Base-by-base conservation (phyloP, 2,329 filamentous ascomycete species). In the Juglanconis juglandina region DNA sequence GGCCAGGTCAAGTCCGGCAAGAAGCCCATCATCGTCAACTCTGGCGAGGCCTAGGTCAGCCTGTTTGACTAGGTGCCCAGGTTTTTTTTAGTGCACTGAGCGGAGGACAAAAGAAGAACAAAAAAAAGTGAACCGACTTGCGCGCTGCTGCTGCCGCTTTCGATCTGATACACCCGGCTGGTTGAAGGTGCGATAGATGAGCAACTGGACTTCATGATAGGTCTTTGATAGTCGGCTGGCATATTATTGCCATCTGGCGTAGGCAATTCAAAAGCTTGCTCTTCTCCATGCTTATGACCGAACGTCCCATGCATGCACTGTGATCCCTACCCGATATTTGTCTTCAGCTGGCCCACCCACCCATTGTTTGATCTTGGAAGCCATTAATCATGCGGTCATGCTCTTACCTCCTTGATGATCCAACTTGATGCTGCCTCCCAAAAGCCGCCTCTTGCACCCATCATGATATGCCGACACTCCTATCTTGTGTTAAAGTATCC, bases 21-120 rank as follows among this genome's bases (percentile, higher is more conserved):
- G 74, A 80, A 80, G 72, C 82, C 86, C 65, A 83, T 80, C 72
- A 88, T 88, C 66, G 76, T 81, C 68, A 72, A 78, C 64, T 77
- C 72, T 67, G 86, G 86, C 69, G 71, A 76, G 68, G 66, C 76
- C 70, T 82, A 82, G 77, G 69, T 44, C 35, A 33, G 24, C 11
- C 39, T 53, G 58, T 53, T 24, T 14, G 30, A 46, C 48, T n/a
- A 4, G 5, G 48, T 59, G 53, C 49, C 24, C 24, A 2, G 24
- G 24, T 1, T 24, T 24, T 24, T 2, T 59, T 47, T 24, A n/a
- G 14, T 32, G 10, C 34, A 49, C 10, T 44, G 24, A 34, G 47
- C 6, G 30, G n/a, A 52, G 32, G 41, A 34, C 17, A 11, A 44
- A 39, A 39, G 17, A 35, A 42, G 56, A 57, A 47, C 24, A 34